Base-by-base conservation (phyloP, 805 yeast genomes). In the Saccharomycopsis sp. region DNA sequence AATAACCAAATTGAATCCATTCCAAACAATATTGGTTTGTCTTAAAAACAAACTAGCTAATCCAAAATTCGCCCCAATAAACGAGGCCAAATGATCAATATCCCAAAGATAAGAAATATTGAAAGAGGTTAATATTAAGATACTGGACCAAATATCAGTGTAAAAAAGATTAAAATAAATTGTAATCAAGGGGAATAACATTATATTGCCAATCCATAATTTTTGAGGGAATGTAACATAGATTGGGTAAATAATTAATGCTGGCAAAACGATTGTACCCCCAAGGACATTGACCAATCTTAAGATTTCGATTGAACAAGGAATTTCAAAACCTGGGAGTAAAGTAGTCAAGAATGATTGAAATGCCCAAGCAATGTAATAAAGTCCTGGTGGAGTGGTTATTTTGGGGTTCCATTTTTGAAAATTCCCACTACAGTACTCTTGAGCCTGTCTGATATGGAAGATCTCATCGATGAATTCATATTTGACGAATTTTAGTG, bases 301-400 rank as follows among this genome's bases (percentile, higher is more conserved):
- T 39, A 79, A 56, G 8, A 66, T 61, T 1, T 62, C 49, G 17
- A 71, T 46, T 3, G 58, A 56, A 45, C 65, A 61, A 1, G 54
- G 48, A 27, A 31, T 20, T 25, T 27, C 5, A 21, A 58, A 41
- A 19, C 54, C 44, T 44, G 61, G 45, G 3, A 56, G 48, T 21
- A 52, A 32, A 5, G 49, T 27, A 21, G 51, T 19, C 14, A 46
- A 31, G 28, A 60, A 38, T 29, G 56, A 52, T 17, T 61, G 49
- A 50, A 59, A 61, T 1, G 61, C 5, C 49, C 57, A 61, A 2
- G 72, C 71, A 10, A 76, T 46, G 2, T 67, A 37, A 55, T 92
- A 89, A 14, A 89, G 62, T 0, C 97, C 98, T 1, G 97, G 97
- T 1, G 98, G 98, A 0, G 98, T 92, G 2, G 98, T 89, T 55